Base-by-base conservation (phyloP, 2,329 filamentous ascomycete species). In the Dendrostoma leiphaemia region DNA sequence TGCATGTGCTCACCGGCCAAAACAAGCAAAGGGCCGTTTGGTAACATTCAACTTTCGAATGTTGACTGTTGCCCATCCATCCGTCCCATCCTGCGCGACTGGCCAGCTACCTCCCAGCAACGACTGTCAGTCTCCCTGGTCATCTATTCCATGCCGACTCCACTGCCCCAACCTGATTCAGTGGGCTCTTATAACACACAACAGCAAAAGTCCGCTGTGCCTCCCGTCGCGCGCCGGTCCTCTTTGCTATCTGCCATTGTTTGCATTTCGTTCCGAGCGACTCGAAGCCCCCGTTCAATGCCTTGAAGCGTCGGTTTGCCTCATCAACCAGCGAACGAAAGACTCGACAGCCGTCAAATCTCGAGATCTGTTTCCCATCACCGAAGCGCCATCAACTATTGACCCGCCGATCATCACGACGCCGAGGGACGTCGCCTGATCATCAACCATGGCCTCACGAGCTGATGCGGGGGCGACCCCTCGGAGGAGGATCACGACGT, bases 401-500 rank as follows among this genome's bases (percentile, higher is more conserved):
- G 32, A 38, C 31, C 15, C 26, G 38, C 26, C 45, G 23, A 38
- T 21, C 24, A 24, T n/a, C 15, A 12, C 48, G 37, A 45, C 44
- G 32, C 31, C 9, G n/a, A 28, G 2, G 9, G 24, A 13, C 31
- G 31, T n/a, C 35, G 31, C 38, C 8, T 34, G 17, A 46, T 8
- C 31, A 48, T 43, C 48, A 23, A 51, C 49, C 54, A 60, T 64
- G 62, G 59, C 64, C 34, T 46, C 62, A 3, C 56, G 55, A 32
- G 44, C 54, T 29, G 61, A 62, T 34, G 28, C 57, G 46, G 59
- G 59, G 38, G 56, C 64, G 41, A 60, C 60, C 8, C 57, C 65
- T 41, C 65, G 65, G 47, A 67, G 64, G 56, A 67, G 64, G 50
- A 51, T 63, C 24, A 60, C 62, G 6, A 64, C 67, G n/a, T 69